A percentile compares a stretch with the other conserved stretches of the same genome.
Conservation (phyloP, 2,329 filamentous ascomycete genomes). For the Fusarium armeniacum region DNA sequence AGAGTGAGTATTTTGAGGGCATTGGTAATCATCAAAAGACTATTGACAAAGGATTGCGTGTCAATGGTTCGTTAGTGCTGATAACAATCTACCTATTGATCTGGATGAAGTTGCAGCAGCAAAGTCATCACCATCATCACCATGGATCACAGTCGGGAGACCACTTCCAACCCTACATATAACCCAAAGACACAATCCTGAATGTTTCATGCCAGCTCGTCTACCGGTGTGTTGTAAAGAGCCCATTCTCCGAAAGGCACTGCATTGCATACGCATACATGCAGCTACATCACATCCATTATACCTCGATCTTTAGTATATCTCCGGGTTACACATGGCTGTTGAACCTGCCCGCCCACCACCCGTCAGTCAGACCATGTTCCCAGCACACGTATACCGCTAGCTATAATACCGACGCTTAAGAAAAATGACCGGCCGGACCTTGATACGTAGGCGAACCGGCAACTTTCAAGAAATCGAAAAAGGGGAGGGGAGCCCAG, state of each 20-base stretch:
- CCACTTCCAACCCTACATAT: neutral
- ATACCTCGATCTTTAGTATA: constrained; percentile 2
- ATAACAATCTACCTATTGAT: neutral
- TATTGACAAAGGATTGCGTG: neutral
- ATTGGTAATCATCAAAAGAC: neutral
- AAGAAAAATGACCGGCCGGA: neutral
- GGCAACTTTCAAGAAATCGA: neutral
- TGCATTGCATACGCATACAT: constrained; percentile 11
- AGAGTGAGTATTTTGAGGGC: neutral
- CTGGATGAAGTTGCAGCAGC: neutral
- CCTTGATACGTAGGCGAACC: constrained; percentile 3
- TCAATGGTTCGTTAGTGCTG: neutral
- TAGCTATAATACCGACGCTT: constrained; percentile 5
- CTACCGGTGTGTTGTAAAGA: constrained; percentile 6
- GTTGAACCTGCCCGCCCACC: neutral
- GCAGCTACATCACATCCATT: neutral
- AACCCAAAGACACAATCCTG: constrained; percentile 1
- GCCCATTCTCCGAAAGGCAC: constrained; percentile 24
- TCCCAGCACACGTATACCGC: neutral
- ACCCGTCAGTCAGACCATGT: neutral
- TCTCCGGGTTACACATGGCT: constrained; percentile 17
- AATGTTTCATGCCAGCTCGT: constrained; percentile 36
- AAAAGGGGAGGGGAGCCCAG: constrained; percentile 26
- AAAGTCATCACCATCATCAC: neutral
- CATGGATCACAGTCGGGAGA: neutral